Evolutionary conservation across 23 red algal species (phyloP).

Genomic region (Pyropia yezoensis): DNA sequence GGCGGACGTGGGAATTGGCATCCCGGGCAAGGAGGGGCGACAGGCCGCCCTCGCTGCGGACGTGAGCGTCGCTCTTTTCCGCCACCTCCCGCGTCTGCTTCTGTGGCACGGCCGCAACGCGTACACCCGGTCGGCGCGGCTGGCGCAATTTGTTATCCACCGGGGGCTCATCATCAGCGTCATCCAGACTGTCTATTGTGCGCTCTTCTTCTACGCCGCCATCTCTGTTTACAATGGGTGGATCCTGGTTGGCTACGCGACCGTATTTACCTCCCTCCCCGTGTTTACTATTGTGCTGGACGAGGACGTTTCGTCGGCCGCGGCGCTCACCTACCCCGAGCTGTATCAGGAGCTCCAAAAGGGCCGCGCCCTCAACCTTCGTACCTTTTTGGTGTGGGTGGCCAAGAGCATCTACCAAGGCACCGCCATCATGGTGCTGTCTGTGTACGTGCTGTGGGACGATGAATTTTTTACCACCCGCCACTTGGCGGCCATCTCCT

Average conservation of each 20-base stretch:
- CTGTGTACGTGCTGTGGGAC: conserved; percentile 93
- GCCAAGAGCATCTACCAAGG: conserved; percentile 95
- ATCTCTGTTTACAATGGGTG: conserved; percentile 85
- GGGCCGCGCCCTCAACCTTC: conserved; percentile 86
- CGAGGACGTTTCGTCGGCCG: conserved; percentile 68
- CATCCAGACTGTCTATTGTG: conserved; percentile 85
- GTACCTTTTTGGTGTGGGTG: conserved; percentile 87
- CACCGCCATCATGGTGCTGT: conserved; percentile 92
- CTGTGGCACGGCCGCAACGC: conserved; percentile 96
- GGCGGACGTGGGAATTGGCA: conserved; percentile 95
- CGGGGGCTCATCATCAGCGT: conserved; percentile 92
- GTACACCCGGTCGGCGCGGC: conserved; percentile 77
- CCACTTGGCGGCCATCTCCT: conserved; percentile 76
- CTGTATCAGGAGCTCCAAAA: conserved; percentile 91
- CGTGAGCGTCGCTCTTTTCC: conserved; percentile 76
- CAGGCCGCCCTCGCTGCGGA: conserved; percentile 90
- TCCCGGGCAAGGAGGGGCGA: conserved; percentile 94
- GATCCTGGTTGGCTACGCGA: conserved; percentile 93
- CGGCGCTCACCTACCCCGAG: conserved; percentile 88
- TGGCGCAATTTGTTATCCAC: conserved; percentile 98
- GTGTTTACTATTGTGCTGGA: conserved; percentile 90
- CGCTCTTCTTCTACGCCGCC: conserved; percentile 93
- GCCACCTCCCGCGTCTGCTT: conserved; percentile 72
- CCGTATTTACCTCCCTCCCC: conserved; percentile 94
- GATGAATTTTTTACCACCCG: conserved; percentile 87